Base-by-base conservation (phyloP, 169 alveolate species). In the Miamiensis avidus region DNA sequence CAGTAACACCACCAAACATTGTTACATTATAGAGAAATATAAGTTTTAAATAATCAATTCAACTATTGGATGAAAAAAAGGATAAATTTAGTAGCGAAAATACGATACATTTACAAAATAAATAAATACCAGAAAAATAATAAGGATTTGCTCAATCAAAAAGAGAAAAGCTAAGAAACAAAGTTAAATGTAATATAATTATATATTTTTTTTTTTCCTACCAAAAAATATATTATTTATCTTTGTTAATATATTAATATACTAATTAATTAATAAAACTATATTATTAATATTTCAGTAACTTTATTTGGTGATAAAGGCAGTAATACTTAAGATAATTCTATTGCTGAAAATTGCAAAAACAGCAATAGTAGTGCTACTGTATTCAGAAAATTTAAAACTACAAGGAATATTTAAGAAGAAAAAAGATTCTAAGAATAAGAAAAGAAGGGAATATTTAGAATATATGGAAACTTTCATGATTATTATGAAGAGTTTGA, bases 401-500 rank as follows among this genome's bases (percentile, higher is more conserved):
- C n/a, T n/a, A n/a, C n/a, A n/a, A n/a, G n/a, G n/a, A n/a, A n/a
- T n/a, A n/a, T n/a, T n/a, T n/a, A 49, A 49, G 69, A 49, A 20
- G 4, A 11, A 49, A 20, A 49, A 49, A 49, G 20, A 49, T 11
- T 4, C 4, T 20, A 20, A 49, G 20, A 11, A 20, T 4, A 49
- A 49, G 69, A 49, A 49, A 49, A 49, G 4, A 49, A 49, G 69
- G 69, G 69, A 49, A 49, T 49, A 11, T 49, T 49, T 49, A 49
- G 74, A 77, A 34, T 29, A 4, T 25, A 26, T 29, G 72, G 33
- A 0, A 77, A 33, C 25, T 85, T 85, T 73, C 65, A 75, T 29
- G 82, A 81, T 27, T 74, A 31, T 31, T 86, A 86, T 81, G 90
- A 86, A 32, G 65, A 79, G 0, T 29, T 34, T 16, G 90, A 86